Evolutionary conservation across 163 green algal genomes (phyloP).

Genomic region (Trebouxia gelatinosa): DNA sequence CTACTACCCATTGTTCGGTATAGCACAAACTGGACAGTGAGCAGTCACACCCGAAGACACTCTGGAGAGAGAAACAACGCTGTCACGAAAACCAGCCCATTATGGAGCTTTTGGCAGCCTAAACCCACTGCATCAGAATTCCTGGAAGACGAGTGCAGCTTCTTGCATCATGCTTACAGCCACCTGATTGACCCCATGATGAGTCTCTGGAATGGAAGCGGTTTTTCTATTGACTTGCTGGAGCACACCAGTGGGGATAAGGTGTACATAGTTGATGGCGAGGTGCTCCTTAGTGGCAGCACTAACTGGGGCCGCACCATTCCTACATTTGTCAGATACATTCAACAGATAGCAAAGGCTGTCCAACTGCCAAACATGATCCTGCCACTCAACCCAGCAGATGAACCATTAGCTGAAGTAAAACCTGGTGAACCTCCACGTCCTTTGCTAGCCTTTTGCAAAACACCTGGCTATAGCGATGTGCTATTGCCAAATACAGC

Average conservation of each 20-base stretch:
- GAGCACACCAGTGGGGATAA: conserved; percentile 3
- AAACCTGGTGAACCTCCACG: background rate
- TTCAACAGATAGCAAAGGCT: background rate
- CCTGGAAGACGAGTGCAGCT: too few species aligned
- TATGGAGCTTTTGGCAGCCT: background rate
- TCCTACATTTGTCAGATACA: background rate
- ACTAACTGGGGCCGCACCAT: background rate
- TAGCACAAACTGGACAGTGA: too few species aligned
- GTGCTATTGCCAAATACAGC: conserved; percentile 25
- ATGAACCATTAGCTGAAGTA: conserved; percentile 16
- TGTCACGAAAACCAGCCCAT: too few species aligned
- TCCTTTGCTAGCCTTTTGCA: conserved; percentile 23
- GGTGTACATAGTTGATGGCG: background rate
- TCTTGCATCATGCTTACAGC: too few species aligned
- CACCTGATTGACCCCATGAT: too few species aligned
- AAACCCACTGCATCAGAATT: background rate
- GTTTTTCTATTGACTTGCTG: background rate
- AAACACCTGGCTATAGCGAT: conserved; percentile 18
- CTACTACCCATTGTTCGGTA: too few species aligned
- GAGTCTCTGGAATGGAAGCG: background rate
- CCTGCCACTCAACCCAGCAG: conserved; percentile 27
- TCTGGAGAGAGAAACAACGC: too few species aligned
- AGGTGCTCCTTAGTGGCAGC: background rate
- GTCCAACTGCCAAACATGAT: conserved; percentile 22
- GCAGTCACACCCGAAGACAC: too few species aligned